Conservation (phyloP, 805 yeast species). For the Nakazawaea ernobii region DNA sequence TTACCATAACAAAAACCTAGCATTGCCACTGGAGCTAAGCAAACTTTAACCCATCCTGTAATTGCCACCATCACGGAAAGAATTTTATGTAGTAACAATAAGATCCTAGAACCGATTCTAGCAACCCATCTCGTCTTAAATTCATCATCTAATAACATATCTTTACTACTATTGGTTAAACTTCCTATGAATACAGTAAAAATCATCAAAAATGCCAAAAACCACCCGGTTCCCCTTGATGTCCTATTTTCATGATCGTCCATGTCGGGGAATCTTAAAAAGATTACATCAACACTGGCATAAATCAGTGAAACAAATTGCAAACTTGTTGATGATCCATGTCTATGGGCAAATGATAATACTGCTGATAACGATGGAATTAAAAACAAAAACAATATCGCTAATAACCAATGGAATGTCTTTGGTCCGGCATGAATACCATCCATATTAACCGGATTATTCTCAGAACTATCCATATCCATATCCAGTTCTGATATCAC, state of each 20-base stretch:
- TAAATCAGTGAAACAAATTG: slow-evolving; percentile 45
- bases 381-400: slow-evolving; percentile 41
- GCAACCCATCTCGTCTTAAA: slow-evolving; percentile 25
- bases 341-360: slow-evolving; percentile 48
- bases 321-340: slow-evolving; percentile 36
- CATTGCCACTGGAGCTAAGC: slow-evolving; percentile 77
- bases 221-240: slow-evolving; percentile 65
- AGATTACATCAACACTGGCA: slow-evolving; percentile 48
- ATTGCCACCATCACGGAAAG: slow-evolving; percentile 41
- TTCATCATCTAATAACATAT: slow-evolving; percentile 29
- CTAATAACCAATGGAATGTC: slow-evolving; percentile 59
- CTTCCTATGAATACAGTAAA: slow-evolving; percentile 49
- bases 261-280: slow-evolving; percentile 58
- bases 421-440: slow-evolving; percentile 39
- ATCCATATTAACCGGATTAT: slow-evolving; percentile 3
- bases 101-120: slow-evolving; percentile 30
- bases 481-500: neutral
- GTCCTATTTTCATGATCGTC: slow-evolving; percentile 64
- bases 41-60: slow-evolving; percentile 73
- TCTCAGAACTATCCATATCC: slow-evolving; percentile 6
- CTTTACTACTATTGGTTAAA: slow-evolving; percentile 46
- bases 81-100: slow-evolving; percentile 33
- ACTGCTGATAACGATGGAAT: slow-evolving; percentile 52
- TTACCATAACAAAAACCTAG: slow-evolving; percentile 81
- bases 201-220: slow-evolving; percentile 42